Percentiles rank a stretch among this genome's conserved stretches.
These are phyloP conservation scores for Teratosphaeriaceae sp. DNA, from an alignment of 2,329 filamentous ascomycete species.

Conservation along the genomic window DNA sequence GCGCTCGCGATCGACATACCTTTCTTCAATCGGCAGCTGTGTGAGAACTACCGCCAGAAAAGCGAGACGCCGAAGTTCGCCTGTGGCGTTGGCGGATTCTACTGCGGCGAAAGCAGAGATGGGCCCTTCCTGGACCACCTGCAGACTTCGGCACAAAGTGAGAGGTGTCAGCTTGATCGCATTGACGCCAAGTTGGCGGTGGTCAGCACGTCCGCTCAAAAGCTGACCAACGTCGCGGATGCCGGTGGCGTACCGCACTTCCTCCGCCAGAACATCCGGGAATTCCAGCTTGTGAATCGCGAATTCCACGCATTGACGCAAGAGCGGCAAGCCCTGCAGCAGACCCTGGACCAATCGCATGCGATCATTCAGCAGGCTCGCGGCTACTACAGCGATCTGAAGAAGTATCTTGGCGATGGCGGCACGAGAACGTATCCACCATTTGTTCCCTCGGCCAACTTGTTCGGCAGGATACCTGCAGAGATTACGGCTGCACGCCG, in stretches of 20 bases:
- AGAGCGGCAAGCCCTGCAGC: not conserved
- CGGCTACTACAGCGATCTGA: not conserved
- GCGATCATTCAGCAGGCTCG: slow-evolving; percentile 1
- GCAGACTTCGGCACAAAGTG: not conserved
- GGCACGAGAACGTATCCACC: not conserved
- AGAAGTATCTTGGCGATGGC: not conserved
- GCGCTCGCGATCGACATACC: slow-evolving; percentile 2
- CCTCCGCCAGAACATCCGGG: not conserved
- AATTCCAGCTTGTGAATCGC: not conserved
- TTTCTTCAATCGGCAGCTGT: slow-evolving; percentile 9
- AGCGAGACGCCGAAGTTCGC: not conserved
- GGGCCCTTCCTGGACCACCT: slow-evolving; percentile 10
- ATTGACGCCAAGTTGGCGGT: not conserved
- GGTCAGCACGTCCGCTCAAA: not conserved
- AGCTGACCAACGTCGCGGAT: not conserved
- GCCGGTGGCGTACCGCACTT: not conserved
- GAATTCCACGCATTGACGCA: not conserved
- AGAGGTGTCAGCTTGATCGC: not conserved
- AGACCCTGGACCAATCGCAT: not conserved
- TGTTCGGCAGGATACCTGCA: slow-evolving; percentile 1
- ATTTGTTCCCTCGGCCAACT: not conserved
- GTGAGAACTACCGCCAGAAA: slow-evolving; percentile 7
- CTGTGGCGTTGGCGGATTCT: slow-evolving; percentile 12
- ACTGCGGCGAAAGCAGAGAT: slow-evolving; percentile 10
- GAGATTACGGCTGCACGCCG: not conserved